Base-by-base conservation (phyloP, 2,329 filamentous ascomycete genomes). In the Fusarium armeniacum region DNA sequence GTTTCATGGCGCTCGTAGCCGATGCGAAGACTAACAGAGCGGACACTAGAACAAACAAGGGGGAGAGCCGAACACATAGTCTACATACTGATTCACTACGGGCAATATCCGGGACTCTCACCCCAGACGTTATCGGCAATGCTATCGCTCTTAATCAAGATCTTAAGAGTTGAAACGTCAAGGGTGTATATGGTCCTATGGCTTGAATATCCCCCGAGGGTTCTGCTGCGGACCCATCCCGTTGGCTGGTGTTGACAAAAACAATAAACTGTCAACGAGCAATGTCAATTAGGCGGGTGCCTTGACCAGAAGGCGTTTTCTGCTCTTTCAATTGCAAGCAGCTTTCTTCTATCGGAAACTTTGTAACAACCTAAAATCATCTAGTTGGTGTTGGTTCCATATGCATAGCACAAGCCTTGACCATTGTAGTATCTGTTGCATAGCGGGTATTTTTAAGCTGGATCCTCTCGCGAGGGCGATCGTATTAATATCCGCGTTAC, bases 101-200 rank as follows among this genome's bases (percentile, higher is more conserved):
- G 46, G 54, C 36, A 64, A 71, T 51, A 47, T n/a, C 55, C 47
- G 67, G 22, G 24, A 47, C 51, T 55, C 63, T 63, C 50, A 53
- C 51, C 59, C 63, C 67, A 45, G 56, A 20, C 33, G 38, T 69
- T 71, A 71, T 67, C 44, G 40, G 35, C 44, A 57, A 70, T 70
- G 67, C 59, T 70, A 70, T 62, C 20, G 38, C 47, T 68, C 64
- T 71, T 65, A 71, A 54, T 35, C 47, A 28, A 20, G 24, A 45
- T 45, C 18, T 51, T 70, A 68, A 65, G 54, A 57, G 43, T 33
- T 64, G 67, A 70, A 70, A 70, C 62, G 52, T 11, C 62, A 35
- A 57, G 62, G 67, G 46, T 67, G 20, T 13, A 28, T 28, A 44
- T 62, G 15, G 49, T 54, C 52, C 55, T 43, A 6, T 32, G 38